These are phyloP conservation scores for Gaeumannomyces sp. DNA, from an alignment of 2,329 filamentous ascomycete genomes.

Conservation along the genomic window DNA sequence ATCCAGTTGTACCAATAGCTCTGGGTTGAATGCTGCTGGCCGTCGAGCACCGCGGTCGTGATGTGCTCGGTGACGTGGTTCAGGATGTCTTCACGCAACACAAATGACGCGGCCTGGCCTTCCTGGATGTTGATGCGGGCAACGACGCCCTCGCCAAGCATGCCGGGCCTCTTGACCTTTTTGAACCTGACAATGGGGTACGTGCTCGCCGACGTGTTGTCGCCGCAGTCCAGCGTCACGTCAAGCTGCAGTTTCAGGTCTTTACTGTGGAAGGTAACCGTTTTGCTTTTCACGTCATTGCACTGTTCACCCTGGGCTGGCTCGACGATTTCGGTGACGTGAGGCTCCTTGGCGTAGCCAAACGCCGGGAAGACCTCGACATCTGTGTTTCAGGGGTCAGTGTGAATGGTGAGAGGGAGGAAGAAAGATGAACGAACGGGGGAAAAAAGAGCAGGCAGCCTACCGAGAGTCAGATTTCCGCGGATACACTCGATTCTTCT, in stretches of 20 bases:
- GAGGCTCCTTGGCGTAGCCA: slow-evolving; percentile 59
- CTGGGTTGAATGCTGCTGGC: slow-evolving; percentile 63
- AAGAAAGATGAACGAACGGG: not conserved
- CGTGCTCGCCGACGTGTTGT: slow-evolving; percentile 32
- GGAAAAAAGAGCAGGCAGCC: not conserved
- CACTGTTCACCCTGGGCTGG: slow-evolving; percentile 32
- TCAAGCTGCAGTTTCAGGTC: slow-evolving; percentile 59
- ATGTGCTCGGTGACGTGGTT: slow-evolving; percentile 53
- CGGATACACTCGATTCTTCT: slow-evolving; percentile 67
- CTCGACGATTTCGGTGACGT: slow-evolving; percentile 51
- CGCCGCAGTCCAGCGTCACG: slow-evolving; percentile 57
- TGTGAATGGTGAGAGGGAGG: slow-evolving; percentile 15
- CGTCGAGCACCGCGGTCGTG: slow-evolving; percentile 51
- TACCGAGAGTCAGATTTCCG: slow-evolving; percentile 56
- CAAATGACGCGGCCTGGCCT: slow-evolving; percentile 63
- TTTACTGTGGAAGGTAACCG: slow-evolving; percentile 56
- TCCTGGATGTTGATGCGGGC: slow-evolving; percentile 55
- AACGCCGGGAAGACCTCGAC: slow-evolving; percentile 69
- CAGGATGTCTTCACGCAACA: slow-evolving; percentile 56
- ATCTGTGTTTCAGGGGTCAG: slow-evolving; percentile 27
- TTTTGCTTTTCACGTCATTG: slow-evolving; percentile 40
- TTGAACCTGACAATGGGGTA: slow-evolving; percentile 50
- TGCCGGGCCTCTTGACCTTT: slow-evolving; percentile 43
- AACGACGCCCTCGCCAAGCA: slow-evolving; percentile 57
- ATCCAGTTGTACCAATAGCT: slow-evolving; percentile 71